Conservation (phyloP, 805 yeast genomes). For the Candida argentea region DNA sequence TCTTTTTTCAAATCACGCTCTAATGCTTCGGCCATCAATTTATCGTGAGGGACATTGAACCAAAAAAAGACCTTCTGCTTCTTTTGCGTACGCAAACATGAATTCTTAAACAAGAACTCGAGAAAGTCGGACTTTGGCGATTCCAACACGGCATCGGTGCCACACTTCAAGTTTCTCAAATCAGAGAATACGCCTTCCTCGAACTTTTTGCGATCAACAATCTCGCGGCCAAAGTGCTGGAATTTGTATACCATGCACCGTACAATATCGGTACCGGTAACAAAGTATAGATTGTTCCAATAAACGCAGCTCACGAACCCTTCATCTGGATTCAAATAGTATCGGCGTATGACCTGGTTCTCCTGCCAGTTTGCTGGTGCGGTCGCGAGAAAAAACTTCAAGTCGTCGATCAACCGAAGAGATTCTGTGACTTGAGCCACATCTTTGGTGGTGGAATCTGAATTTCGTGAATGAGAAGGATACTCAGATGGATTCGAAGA, state of each 20-base stretch:
- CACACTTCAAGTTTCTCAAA: conserved; percentile 75
- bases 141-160: conserved; percentile 79
- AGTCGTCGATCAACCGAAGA: conserved; percentile 56
- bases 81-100: conserved; percentile 87
- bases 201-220: conserved; percentile 82
- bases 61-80: conserved; percentile 95
- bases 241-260: conserved; percentile 83
- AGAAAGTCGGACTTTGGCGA: conserved; percentile 78
- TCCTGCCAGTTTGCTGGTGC: conserved; percentile 95
- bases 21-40: conserved; percentile 83
- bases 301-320: conserved; percentile 87
- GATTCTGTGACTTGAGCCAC: conserved; percentile 41
- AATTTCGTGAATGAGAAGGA: too few species aligned
- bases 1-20: conserved; percentile 88
- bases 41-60: conserved; percentile 93
- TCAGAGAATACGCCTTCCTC: conserved; percentile 96
- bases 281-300: conserved; percentile 83
- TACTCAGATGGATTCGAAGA: too few species aligned
- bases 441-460: too few species aligned
- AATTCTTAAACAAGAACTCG: conserved; percentile 73
- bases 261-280: conserved; percentile 95
- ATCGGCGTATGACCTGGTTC: conserved; percentile 77
- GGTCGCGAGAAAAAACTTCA: conserved; percentile 79
- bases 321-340: conserved; percentile 77
- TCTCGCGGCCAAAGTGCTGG: conserved; percentile 79